phyloP scores from a whole-genome alignment of 169 alveolate species.

The Condylostoma magnum region DNA sequence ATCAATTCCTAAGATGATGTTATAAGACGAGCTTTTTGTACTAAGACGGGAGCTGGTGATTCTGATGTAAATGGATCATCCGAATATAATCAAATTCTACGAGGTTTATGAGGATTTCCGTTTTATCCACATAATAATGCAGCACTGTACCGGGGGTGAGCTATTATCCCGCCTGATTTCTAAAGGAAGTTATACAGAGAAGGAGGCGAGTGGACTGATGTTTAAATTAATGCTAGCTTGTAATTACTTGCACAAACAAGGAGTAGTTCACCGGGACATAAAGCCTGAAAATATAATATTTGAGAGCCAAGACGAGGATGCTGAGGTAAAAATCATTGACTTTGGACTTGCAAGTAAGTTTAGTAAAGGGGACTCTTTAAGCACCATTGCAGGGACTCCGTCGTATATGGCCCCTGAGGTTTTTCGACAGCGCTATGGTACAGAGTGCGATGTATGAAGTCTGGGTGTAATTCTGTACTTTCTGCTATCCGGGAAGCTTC shows the following conservation, averaged over 20 bases:
- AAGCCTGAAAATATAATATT: conserved; percentile 71
- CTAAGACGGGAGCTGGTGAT: neutral
- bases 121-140: conserved; percentile 62
- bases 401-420: conserved; percentile 50
- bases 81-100: neutral
- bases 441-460: conserved; percentile 45
- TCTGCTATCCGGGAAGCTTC: conserved; percentile 41
- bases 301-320: conserved; percentile 25
- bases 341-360: neutral
- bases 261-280: conserved; percentile 71
- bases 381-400: conserved; percentile 35
- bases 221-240: conserved; percentile 67
- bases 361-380: neutral
- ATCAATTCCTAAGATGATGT: neutral
- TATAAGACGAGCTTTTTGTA: neutral
- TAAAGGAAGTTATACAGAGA: conserved; percentile 48
- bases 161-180: conserved; percentile 70
- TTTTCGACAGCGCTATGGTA: conserved; percentile 36
- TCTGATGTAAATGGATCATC: neutral
- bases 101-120: conserved; percentile 56
- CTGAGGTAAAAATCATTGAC: conserved; percentile 45
- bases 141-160: conserved; percentile 74
- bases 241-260: conserved; percentile 71
- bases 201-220: conserved; percentile 65
- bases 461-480: conserved; percentile 46